Evolutionary conservation across 768 basidiomycete species (phyloP).

Genomic region (Ramaria sp.): DNA sequence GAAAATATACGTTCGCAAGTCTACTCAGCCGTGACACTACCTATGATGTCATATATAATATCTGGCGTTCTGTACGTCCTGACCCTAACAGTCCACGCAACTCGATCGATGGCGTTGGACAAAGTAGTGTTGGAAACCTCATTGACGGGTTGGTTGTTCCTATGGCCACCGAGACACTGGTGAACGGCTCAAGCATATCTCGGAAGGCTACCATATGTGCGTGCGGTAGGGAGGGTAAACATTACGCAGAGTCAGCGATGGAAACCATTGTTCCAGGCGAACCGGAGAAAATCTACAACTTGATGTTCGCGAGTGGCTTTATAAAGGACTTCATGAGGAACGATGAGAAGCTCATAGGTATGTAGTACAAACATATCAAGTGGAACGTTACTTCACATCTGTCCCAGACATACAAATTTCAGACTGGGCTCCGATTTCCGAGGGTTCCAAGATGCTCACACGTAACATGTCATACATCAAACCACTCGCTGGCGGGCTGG

Average conservation of each 20-base stretch:
- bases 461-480: constrained; percentile 97
- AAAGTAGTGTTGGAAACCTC: constrained; percentile 2
- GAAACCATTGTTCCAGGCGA: constrained; percentile 77
- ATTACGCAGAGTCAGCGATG: constrained; percentile 64
- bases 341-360: constrained; percentile 84
- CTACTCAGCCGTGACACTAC: constrained; percentile 95
- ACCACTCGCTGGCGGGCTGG: constrained; percentile 75
- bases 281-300: constrained; percentile 89
- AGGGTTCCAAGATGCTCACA: constrained; percentile 57
- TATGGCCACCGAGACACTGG: constrained; percentile 19
- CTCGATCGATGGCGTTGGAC: constrained; percentile 9
- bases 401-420: constrained; percentile 82
- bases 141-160: constrained; percentile 14
- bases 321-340: constrained; percentile 87
- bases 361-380: constrained; percentile 18
- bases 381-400: not conserved
- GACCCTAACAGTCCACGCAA: constrained; percentile 24
- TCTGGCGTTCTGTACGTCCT: constrained; percentile 87
- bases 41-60: constrained; percentile 90
- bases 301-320: constrained; percentile 94
- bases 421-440: constrained; percentile 73
- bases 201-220: constrained; percentile 60
- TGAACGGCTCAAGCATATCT: constrained; percentile 14
- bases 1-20: constrained; percentile 90
- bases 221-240: constrained; percentile 60